These are phyloP conservation scores for Pleurotus platypus DNA, from an alignment of 768 basidiomycete species.

Conservation along the genomic window DNA sequence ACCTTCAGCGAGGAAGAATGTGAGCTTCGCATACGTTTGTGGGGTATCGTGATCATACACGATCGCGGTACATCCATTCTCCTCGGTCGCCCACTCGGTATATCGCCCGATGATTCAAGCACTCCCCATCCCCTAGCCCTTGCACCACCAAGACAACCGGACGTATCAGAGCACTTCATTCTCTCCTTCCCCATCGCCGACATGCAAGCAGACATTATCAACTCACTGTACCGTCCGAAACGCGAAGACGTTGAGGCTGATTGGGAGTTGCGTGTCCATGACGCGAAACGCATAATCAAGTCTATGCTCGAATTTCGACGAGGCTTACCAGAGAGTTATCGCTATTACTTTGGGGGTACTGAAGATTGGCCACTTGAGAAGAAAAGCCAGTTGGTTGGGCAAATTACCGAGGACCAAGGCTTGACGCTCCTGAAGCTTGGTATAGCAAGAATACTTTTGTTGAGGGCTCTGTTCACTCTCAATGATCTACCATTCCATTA, in stretches of 20 bases:
- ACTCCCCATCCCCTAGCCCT: constrained; percentile 60
- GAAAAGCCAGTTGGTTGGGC: constrained; percentile 62
- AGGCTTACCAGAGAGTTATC: constrained; percentile 68
- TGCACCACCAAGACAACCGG: constrained; percentile 17
- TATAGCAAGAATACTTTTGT: constrained; percentile 72
- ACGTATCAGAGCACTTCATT: constrained; percentile 79
- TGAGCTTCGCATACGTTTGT: constrained; percentile 75
- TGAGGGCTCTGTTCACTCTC: constrained; percentile 77
- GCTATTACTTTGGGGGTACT: constrained; percentile 74
- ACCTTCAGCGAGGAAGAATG: constrained; percentile 74
- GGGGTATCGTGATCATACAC: constrained; percentile 83
- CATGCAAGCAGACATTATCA: constrained; percentile 88
- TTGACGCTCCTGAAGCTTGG: constrained; percentile 81
- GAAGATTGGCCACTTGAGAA: constrained; percentile 69
- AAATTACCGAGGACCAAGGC: constrained; percentile 78
- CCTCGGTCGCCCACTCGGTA: constrained; percentile 80
- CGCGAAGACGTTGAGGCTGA: constrained; percentile 57
- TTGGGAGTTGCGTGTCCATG: constrained; percentile 52
- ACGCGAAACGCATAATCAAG: constrained; percentile 73
- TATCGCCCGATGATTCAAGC: constrained; percentile 76
- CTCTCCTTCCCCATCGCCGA: constrained; percentile 73
- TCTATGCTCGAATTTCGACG: constrained; percentile 69
- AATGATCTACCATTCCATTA: constrained; percentile 66
- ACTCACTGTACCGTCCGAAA: constrained; percentile 79
- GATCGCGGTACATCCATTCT: constrained; percentile 88